These are phyloP conservation scores for Podaxis mareebaensis DNA, from an alignment of 768 basidiomycete genomes.

Conservation along the genomic window DNA sequence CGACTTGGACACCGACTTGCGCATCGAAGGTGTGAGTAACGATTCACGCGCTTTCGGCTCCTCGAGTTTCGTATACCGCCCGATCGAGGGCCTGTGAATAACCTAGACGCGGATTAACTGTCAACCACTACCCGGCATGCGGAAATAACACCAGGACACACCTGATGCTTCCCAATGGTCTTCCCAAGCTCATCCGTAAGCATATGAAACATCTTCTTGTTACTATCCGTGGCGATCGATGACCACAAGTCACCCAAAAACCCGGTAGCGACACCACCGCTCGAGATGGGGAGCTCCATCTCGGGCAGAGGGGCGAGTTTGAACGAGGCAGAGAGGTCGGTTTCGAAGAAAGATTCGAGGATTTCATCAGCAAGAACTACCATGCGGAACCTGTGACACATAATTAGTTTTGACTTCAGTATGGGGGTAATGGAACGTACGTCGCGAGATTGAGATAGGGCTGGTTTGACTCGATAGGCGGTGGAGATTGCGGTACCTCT, in stretches of 20 bases:
- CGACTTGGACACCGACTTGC: constrained; percentile 56
- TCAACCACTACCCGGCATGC: neutral
- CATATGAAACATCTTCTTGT: constrained; percentile 92
- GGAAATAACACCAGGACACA: constrained; percentile 26
- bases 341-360: constrained; percentile 95
- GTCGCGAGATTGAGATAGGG: constrained; percentile 93
- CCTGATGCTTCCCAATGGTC: constrained; percentile 92
- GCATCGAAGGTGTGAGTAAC: constrained; percentile 71
- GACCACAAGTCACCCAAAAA: constrained; percentile 86
- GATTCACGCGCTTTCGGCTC: constrained; percentile 91
- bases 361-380: constrained; percentile 96
- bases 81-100: constrained; percentile 79
- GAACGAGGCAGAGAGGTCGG: constrained; percentile 89
- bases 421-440: constrained; percentile 36
- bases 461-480: constrained; percentile 67
- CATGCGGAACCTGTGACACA: constrained; percentile 82
- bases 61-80: constrained; percentile 78
- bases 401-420: neutral
- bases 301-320: constrained; percentile 71
- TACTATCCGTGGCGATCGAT: constrained; percentile 85
- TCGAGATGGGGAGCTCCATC: constrained; percentile 58
- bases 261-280: constrained; percentile 42
- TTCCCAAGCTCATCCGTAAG: constrained; percentile 94
- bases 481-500: constrained; percentile 38
- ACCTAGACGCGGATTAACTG: constrained; percentile 39